Base-by-base conservation (phyloP, 345 rosid genomes). In the Excoecaria cochinchinensis region DNA sequence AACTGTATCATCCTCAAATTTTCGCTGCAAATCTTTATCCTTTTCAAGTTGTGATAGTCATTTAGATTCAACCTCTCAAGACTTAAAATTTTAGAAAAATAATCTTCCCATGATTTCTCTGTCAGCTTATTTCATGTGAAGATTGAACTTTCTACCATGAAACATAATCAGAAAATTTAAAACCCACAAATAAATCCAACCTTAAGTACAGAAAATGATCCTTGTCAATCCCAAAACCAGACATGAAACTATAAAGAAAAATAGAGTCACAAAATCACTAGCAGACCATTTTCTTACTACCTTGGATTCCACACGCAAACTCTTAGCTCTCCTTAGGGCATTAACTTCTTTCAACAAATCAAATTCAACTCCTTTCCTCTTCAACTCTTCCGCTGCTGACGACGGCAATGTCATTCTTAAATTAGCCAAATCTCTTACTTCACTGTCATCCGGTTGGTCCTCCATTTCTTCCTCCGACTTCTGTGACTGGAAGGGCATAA, bases 301-400 rank as follows among this genome's bases (percentile, higher is more conserved):
- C 80, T 87, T 91, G 0, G 86, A 70, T 61, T 91, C 98, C 11
- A 90, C 89, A 16, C 97, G 76, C 90, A 95, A 76, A 75, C 99
- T 95, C 89, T 95, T 95, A 0, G 99, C 99, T 77, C 98, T 88
- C 71, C 98, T 83, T 36, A 93, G 82, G 4, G 98, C 98, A 61
- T 95, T 98, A 3, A 95, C 99, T 79, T 95, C 97, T 78, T 88
- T 95, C 71, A 95, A 77, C 80, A 95, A 82, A 90, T 95, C 99
- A 72, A 95, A 95, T 61, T 91, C 99, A 17, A 85, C 8, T 0
- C 99, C 99, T 80, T 93, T 91, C 88, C 78, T 90, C 94, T 90
- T 93, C 90, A 95, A 72, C 79, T 95, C 97, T 69, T 91, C 98
- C 61, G 60, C 83, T 67, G 88, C 82, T 3, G 97, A 90, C 40